phyloP scores from a whole-genome alignment of 148 eudicot species.

The Amaranthus palmeri region DNA sequence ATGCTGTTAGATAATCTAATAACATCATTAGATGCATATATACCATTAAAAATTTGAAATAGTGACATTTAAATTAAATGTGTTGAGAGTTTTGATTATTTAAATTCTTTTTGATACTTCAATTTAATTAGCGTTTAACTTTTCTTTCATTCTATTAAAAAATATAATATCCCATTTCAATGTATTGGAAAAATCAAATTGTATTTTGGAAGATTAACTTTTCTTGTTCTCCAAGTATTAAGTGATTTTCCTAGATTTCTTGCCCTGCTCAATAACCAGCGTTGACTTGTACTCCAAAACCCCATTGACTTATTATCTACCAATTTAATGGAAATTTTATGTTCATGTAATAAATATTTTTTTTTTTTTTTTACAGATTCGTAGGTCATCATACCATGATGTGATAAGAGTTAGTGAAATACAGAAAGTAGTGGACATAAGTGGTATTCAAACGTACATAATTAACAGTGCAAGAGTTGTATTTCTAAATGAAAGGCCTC shows the following conservation, averaged over 20 bases:
- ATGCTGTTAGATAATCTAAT: too few species aligned
- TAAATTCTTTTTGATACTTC: too few species aligned
- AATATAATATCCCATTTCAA: too few species aligned
- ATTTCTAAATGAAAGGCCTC: slow-evolving; percentile 83
- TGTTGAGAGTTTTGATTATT: too few species aligned
- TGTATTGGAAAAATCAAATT: not conserved
- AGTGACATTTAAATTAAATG: too few species aligned
- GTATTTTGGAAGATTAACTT: too few species aligned
- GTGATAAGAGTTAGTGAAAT: slow-evolving; percentile 81
- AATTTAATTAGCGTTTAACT: too few species aligned
- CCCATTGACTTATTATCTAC: too few species aligned
- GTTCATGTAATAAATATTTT: not conserved
- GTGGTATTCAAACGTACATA: slow-evolving; percentile 75
- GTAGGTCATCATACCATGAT: slow-evolving; percentile 94
- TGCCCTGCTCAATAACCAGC: slow-evolving; percentile 23
- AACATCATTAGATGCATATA: too few species aligned
- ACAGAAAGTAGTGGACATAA: slow-evolving; percentile 72
- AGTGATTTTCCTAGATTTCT: not conserved
- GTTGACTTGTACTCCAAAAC: slow-evolving; percentile 23
- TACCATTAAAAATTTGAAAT: too few species aligned
- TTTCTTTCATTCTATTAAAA: too few species aligned
- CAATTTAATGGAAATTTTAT: not conserved
- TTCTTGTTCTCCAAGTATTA: too few species aligned
- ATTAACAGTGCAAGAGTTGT: slow-evolving; percentile 91
- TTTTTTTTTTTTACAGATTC: slow-evolving; percentile 41